Percentiles rank a stretch among this genome's conserved stretches.
These are phyloP conservation scores for Penicillium sp. DNA, from an alignment of 2,329 filamentous ascomycete species.

Conservation along the genomic window DNA sequence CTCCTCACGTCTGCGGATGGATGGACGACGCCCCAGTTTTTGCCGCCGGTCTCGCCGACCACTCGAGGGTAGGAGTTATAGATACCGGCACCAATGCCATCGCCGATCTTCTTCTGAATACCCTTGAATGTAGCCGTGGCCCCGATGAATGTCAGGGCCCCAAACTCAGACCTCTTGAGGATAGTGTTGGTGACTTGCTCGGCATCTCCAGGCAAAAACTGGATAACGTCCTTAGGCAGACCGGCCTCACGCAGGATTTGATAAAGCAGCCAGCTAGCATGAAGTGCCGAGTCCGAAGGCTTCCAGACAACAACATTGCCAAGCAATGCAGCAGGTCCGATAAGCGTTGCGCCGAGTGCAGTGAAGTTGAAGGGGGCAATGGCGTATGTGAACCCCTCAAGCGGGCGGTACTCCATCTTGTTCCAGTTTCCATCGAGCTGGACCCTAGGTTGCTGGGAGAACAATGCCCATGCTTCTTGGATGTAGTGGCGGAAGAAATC, in stretches of 20 bases:
- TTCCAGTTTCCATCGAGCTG: slow-evolving; percentile 80
- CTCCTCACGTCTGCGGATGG: slow-evolving; percentile 64
- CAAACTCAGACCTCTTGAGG: slow-evolving; percentile 66
- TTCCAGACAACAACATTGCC: slow-evolving; percentile 95
- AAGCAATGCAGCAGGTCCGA: slow-evolving; percentile 69
- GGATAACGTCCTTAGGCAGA: slow-evolving; percentile 74
- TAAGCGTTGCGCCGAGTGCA: slow-evolving; percentile 76
- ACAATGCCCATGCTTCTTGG: slow-evolving; percentile 79
- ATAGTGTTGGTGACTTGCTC: slow-evolving; percentile 68
- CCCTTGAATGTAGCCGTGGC: slow-evolving; percentile 79
- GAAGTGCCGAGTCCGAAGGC: slow-evolving; percentile 72
- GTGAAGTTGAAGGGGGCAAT: slow-evolving; percentile 93
- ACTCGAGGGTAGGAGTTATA: slow-evolving; percentile 76
- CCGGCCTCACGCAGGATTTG: slow-evolving; percentile 81
- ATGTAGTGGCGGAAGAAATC: slow-evolving; percentile 88
- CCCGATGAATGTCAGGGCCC: slow-evolving; percentile 81
- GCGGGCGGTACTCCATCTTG: slow-evolving; percentile 70
- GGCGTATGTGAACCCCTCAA: slow-evolving; percentile 89
- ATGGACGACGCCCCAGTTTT: slow-evolving; percentile 82
- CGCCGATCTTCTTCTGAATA: slow-evolving; percentile 73
- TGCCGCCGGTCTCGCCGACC: slow-evolving; percentile 79
- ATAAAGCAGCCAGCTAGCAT: slow-evolving; percentile 77
- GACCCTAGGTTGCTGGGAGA: slow-evolving; percentile 72
- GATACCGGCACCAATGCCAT: slow-evolving; percentile 64
- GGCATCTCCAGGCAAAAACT: slow-evolving; percentile 80